Evolutionary conservation across 2,329 filamentous ascomycete genomes (phyloP), one percentile per base, ranked within the genome.

Genomic region (Sporothrix phasma): DNA sequence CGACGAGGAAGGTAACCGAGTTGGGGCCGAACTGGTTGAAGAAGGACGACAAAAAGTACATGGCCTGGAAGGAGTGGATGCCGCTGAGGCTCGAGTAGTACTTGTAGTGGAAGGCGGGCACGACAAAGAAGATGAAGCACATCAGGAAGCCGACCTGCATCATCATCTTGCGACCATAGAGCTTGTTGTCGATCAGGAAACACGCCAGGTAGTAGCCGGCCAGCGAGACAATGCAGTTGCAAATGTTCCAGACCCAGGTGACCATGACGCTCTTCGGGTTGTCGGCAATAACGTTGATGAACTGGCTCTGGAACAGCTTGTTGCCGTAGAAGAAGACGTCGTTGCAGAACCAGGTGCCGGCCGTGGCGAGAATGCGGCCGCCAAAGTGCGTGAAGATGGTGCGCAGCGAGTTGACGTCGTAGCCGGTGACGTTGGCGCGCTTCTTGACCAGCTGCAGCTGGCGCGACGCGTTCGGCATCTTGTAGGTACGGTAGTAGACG

Each of bases 1-100:
- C 93, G 41, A 96, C 90, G 69, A 97, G 84, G 88, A 97, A 97
- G 67, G 92, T 96, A 71, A 97, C 92, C 54, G 86, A 88, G 83
- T 97, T 97, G 76, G 93, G 93, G 13, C 93, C 93, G 72, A 97
- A 97, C 75, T 97, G 93, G 83, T 97, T 97, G 87, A 97, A 97
- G 81, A 97, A 97, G 26, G 90, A 96, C 7, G 91, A 96, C 70
- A 97, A 76, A 79, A 96, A 97, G 83, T 97, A 97, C 91, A 97
- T 96, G 73, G 92, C 86, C 80, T 97, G 92, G 87, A 97, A 97
- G n/a, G 82, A 80, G 72, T 90, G 86, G 74, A 97, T 88, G 71
- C 90, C 85, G 5, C 80, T 79, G 0, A 81, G 78, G 59, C 80
- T 80, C 22, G 84, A 91, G 80, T 92, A 97, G 84, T 94, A 92